phyloP scores from a whole-genome alignment of 2,329 filamentous ascomycete genomes.

The Penicillium sp. region DNA sequence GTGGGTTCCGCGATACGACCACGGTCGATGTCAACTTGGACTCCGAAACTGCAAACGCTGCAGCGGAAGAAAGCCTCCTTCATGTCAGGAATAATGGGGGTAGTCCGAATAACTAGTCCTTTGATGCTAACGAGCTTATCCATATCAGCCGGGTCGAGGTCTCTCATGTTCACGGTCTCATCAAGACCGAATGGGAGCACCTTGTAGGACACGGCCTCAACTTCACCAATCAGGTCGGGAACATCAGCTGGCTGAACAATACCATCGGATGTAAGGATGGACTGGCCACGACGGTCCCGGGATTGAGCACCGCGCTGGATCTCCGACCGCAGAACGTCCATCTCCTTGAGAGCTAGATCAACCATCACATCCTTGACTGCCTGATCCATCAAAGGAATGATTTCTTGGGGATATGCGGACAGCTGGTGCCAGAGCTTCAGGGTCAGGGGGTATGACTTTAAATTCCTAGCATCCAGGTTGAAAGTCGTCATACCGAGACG shows the following conservation, averaged over 20 bases:
- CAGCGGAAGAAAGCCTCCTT: slow-evolving; percentile 98
- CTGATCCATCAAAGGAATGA: slow-evolving; percentile 95
- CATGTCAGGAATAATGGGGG: slow-evolving; percentile 97
- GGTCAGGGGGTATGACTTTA: slow-evolving; percentile 90
- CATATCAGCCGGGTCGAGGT: slow-evolving; percentile 88
- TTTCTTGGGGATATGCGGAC: slow-evolving; percentile 91
- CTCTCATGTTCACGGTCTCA: slow-evolving; percentile 82
- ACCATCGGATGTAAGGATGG: slow-evolving; percentile 23
- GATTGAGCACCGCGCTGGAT: slow-evolving; percentile 38
- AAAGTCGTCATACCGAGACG: slow-evolving; percentile 78
- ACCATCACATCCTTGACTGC: slow-evolving; percentile 90
- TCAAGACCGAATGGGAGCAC: slow-evolving; percentile 89
- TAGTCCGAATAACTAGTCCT: slow-evolving; percentile 91
- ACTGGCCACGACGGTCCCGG: slow-evolving; percentile 21
- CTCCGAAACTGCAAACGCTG: slow-evolving; percentile 85
- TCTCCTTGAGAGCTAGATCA: slow-evolving; percentile 78
- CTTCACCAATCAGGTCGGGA: slow-evolving; percentile 71
- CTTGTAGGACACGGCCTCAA: slow-evolving; percentile 76
- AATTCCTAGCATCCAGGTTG: slow-evolving; percentile 82
- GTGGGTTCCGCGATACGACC: slow-evolving; percentile 96
- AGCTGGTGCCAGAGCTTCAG: slow-evolving; percentile 94
- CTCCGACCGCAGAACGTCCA: slow-evolving; percentile 64
- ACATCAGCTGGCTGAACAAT: slow-evolving; percentile 42
- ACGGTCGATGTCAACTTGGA: slow-evolving; percentile 87
- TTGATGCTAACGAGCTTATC: slow-evolving; percentile 95